Evolutionary conservation across 371 early-diverging fungal species (phyloP).

Genomic region (Mortierella polycephala): DNA sequence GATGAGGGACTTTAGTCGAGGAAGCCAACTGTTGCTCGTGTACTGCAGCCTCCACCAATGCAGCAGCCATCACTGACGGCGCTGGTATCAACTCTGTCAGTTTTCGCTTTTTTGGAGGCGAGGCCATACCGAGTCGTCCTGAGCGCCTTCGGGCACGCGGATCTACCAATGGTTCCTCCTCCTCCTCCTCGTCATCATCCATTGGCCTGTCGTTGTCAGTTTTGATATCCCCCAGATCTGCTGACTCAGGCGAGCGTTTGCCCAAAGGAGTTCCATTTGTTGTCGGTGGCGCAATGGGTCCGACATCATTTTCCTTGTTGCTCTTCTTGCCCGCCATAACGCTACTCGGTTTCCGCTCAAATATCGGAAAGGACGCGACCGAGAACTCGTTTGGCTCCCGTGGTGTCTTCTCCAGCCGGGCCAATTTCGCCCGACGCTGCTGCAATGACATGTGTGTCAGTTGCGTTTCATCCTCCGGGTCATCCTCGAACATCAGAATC

Average conservation of each 20-base stretch:
- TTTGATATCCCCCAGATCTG: background rate
- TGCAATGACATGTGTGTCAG: constrained; percentile 5
- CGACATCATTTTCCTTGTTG: background rate
- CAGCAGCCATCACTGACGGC: constrained; percentile 12
- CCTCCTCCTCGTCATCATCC: constrained; percentile 9
- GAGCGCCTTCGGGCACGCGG: constrained; percentile 25
- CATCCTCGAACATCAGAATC: constrained; percentile 14
- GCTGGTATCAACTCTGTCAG: constrained; percentile 21
- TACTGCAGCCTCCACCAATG: constrained; percentile 11
- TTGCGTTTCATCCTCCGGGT: constrained; percentile 2
- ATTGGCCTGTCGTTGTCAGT: no score
- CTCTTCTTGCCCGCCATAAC: background rate
- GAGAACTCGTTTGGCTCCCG: constrained; percentile 9
- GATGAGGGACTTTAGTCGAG: background rate
- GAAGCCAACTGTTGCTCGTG: constrained; percentile 8
- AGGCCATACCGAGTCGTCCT: constrained; percentile 3
- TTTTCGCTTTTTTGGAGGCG: constrained; percentile 27
- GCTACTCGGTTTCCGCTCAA: constrained; percentile 7
- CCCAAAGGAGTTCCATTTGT: background rate
- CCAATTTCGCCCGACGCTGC: background rate
- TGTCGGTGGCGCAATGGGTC: no score
- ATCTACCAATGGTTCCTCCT: constrained; percentile 21
- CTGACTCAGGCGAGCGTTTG: background rate
- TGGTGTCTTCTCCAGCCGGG: background rate
- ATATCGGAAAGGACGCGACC: constrained; percentile 16